Percentiles rank a stretch among this genome's conserved stretches.
These are phyloP conservation scores for Colletotrichum euphorbiae DNA, from an alignment of 2,329 filamentous ascomycete genomes.

Conservation along the genomic window DNA sequence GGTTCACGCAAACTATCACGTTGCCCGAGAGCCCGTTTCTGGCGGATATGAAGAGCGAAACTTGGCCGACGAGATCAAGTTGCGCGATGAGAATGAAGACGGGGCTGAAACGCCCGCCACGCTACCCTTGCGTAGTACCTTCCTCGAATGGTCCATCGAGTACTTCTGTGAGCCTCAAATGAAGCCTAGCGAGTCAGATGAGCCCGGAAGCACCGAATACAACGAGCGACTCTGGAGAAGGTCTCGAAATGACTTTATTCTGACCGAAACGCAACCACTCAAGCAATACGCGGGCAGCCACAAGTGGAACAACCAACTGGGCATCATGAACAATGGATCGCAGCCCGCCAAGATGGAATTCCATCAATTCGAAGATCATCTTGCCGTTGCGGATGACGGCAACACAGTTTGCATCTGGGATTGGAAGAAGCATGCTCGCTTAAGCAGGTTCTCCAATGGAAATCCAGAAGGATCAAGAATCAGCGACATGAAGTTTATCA, in stretches of 20 bases:
- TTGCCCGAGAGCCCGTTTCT: constrained; percentile 82
- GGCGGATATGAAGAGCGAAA: constrained; percentile 77
- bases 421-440: constrained; percentile 80
- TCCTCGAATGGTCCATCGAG: constrained; percentile 95
- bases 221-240: constrained; percentile 94
- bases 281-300: constrained; percentile 88
- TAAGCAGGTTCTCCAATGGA: constrained; percentile 92
- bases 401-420: constrained; percentile 95
- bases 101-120: constrained; percentile 54
- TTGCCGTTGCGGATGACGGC: constrained; percentile 91
- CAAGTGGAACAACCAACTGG: constrained; percentile 86
- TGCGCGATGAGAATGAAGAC: no score
- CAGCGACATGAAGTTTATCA: constrained; percentile 96
- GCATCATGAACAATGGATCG: constrained; percentile 87
- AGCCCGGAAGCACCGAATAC: constrained; percentile 95
- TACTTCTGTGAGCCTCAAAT: constrained; percentile 99
- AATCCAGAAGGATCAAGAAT: constrained; percentile 93
- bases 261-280: constrained; percentile 91
- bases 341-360: constrained; percentile 95
- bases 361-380: constrained; percentile 96
- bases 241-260: constrained; percentile 91
- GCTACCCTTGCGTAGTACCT: constrained; percentile 84
- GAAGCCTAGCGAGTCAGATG: constrained; percentile 95
- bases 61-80: constrained; percentile 52
- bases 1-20: constrained; percentile 77